Evolutionary conservation across 768 basidiomycete species (phyloP), one percentile per base, ranked within the genome.

Genomic region (Suillus subalutaceus): DNA sequence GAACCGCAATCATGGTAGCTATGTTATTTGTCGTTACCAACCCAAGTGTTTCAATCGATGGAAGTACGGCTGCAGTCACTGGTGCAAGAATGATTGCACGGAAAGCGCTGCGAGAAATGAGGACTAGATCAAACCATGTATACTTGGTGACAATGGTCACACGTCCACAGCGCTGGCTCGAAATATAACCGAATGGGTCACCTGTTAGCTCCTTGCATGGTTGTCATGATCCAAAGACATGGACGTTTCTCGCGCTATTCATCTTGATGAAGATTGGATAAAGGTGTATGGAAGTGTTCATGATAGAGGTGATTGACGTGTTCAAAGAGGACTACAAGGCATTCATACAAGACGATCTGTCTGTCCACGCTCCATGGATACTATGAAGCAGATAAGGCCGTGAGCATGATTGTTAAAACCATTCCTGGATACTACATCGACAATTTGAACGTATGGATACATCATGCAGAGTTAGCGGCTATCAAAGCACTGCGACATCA

Each of bases 1-100:
- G 38, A 83, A 82, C 85, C 0, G 79, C 80, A 30, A 86, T 53
- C 6, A 78, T 35, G 1, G 87, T 84, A 2, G 81, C 73, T 6
- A 83, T 65, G 1, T 78, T 72, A 70, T 88, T 80, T 2, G 87
- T 85, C 6, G 67, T 64, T 1, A 81, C 72, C 7, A 88, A 81
- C 0, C 88, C 87, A 32, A 83, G 74, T 0, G 62, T 71, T 26
- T 87, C 78, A 60, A 89, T 82, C 64, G 83, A 76, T 0, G 88
- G 88, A 12, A 90, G 73, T 35, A 87, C 81, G 0, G 72, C 77
- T 13, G 85, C 79, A 26, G 84, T 81, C 0, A 78, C 76, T 16
- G 83, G 57, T 0, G 85, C 77, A 32, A 84, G 72, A 40, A 87
- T 60, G 32, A 86, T 57, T 12, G 81, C 73, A 16, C 88, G 83